A percentile compares a stretch with the other conserved stretches of the same genome.
phyloP scores from a whole-genome alignment of 2,329 filamentous ascomycete genomes.

The Lojkania enalia region DNA sequence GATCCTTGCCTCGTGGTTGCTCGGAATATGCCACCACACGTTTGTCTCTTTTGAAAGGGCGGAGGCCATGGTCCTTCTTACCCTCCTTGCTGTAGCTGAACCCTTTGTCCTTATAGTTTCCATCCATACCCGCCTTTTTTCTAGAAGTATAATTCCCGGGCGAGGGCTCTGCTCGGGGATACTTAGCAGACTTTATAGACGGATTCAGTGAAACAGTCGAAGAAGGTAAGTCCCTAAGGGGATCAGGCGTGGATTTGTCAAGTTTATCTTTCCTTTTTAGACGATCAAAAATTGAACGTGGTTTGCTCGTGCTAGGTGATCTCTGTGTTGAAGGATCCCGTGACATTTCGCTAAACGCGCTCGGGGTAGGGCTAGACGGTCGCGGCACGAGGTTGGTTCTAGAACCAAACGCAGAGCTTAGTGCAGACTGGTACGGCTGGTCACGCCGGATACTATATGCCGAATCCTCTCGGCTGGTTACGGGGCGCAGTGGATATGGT shows the following conservation, averaged over 20 bases:
- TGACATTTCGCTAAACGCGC: slow-evolving; percentile 64
- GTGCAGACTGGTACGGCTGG: slow-evolving; percentile 54
- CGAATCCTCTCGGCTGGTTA: slow-evolving; percentile 75
- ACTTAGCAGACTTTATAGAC: slow-evolving; percentile 33
- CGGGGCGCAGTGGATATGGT: slow-evolving; percentile 67
- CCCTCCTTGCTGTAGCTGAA: slow-evolving; percentile 22
- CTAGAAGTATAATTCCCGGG: slow-evolving; percentile 28
- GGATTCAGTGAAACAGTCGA: slow-evolving; percentile 48
- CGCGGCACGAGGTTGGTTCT: slow-evolving; percentile 59
- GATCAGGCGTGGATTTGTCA: slow-evolving; percentile 42
- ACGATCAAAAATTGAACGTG: slow-evolving; percentile 58
- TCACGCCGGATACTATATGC: slow-evolving; percentile 51
- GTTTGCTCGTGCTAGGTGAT: slow-evolving; percentile 59
- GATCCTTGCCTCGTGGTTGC: slow-evolving; percentile 47
- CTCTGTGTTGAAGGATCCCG: slow-evolving; percentile 53
- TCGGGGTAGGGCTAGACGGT: slow-evolving; percentile 81
- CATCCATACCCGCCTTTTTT: slow-evolving; percentile 27
- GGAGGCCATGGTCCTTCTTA: slow-evolving; percentile 38
- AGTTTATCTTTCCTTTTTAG: slow-evolving; percentile 55
- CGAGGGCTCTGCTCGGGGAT: slow-evolving; percentile 33
- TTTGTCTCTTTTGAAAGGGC: slow-evolving; percentile 56
- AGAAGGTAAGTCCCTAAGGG: slow-evolving; percentile 44
- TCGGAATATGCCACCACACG: slow-evolving; percentile 31
- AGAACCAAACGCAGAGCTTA: slow-evolving; percentile 56
- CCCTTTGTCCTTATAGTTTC: slow-evolving; percentile 23